Evolutionary conservation across 768 basidiomycete species (phyloP).

Genomic region (Symmetrospora coprosmae): DNA sequence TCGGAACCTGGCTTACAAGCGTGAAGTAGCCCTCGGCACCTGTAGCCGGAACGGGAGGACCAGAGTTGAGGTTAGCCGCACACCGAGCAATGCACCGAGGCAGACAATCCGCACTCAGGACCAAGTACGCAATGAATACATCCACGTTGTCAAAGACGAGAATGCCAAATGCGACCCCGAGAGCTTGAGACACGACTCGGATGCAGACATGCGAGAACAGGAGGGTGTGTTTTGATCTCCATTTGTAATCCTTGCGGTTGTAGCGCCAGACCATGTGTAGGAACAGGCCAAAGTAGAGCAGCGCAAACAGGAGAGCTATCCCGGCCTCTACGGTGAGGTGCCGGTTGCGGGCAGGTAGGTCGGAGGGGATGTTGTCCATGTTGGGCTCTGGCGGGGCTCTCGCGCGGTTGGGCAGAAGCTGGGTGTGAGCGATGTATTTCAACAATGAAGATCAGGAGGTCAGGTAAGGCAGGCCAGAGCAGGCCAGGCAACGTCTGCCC

Average conservation of each 20-base stretch:
- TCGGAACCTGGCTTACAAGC: background rate
- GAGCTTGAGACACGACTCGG: conserved; percentile 26
- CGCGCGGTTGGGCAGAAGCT: no score
- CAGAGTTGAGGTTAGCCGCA: no score
- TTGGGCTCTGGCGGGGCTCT: no score
- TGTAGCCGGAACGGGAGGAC: background rate
- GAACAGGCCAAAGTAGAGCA: conserved; percentile 24
- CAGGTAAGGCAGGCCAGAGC: no score
- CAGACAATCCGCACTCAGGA: conserved; percentile 27
- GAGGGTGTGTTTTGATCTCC: conserved; percentile 27
- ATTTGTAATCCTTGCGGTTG: conserved; percentile 20
- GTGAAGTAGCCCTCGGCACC: conserved; percentile 17
- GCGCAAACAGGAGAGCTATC: conserved; percentile 21
- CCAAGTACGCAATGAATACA: conserved; percentile 29
- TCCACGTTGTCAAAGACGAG: conserved; percentile 22
- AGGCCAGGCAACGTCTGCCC: no score
- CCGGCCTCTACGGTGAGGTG: conserved; percentile 8
- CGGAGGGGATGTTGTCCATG: no score
- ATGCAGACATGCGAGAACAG: conserved; percentile 29
- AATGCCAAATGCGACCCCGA: conserved; percentile 25
- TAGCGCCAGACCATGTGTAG: conserved; percentile 24
- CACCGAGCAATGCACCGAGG: no score
- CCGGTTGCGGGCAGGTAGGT: no score
- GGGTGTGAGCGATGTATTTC: no score
- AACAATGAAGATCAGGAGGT: no score